phyloP scores from a whole-genome alignment of 1,139 yeast genomes.

The Lodderomyces parapsilosis region DNA sequence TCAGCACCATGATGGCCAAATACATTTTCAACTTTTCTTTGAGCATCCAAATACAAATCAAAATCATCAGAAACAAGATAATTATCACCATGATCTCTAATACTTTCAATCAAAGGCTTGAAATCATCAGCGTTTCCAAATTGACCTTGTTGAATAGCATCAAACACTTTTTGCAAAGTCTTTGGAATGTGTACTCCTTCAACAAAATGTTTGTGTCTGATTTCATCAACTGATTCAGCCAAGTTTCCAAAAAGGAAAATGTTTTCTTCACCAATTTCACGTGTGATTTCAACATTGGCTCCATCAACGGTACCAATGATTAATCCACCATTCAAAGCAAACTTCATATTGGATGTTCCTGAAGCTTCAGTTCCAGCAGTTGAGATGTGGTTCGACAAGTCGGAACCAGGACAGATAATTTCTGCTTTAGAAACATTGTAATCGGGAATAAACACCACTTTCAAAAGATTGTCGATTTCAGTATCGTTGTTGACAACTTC shows the following conservation, averaged over 20 bases:
- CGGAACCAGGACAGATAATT: slow-evolving; percentile 85
- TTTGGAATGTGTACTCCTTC: slow-evolving; percentile 57
- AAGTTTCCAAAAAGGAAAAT: slow-evolving; percentile 89
- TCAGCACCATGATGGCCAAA: slow-evolving; percentile 52
- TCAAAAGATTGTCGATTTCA: slow-evolving; percentile 71
- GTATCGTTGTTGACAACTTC: slow-evolving; percentile 76
- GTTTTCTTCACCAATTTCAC: slow-evolving; percentile 91
- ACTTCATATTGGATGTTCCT: slow-evolving; percentile 95
- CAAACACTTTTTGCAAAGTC: slow-evolving; percentile 59
- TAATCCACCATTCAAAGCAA: slow-evolving; percentile 89
- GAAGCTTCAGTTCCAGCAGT: slow-evolving; percentile 98
- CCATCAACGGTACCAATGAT: slow-evolving; percentile 97
- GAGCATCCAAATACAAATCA: slow-evolving; percentile 82
- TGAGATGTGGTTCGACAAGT: slow-evolving; percentile 91
- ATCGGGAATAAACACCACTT: slow-evolving; percentile 87
- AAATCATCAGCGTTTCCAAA: slow-evolving; percentile 76
- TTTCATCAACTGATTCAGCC: slow-evolving; percentile 84
- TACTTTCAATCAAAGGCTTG: slow-evolving; percentile 64
- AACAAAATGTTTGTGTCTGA: slow-evolving; percentile 73
- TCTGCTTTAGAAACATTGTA: slow-evolving; percentile 94
- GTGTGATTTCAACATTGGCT: slow-evolving; percentile 91
- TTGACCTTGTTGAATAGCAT: slow-evolving; percentile 62
- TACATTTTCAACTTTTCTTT: slow-evolving; percentile 69
- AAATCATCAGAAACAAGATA: slow-evolving; percentile 89
- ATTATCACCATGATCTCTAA: slow-evolving; percentile 75